Percentiles rank a stretch among this genome's conserved stretches.
phyloP scores from a whole-genome alignment of 805 yeast species.

The Yamadazyma paraphyllophila region DNA sequence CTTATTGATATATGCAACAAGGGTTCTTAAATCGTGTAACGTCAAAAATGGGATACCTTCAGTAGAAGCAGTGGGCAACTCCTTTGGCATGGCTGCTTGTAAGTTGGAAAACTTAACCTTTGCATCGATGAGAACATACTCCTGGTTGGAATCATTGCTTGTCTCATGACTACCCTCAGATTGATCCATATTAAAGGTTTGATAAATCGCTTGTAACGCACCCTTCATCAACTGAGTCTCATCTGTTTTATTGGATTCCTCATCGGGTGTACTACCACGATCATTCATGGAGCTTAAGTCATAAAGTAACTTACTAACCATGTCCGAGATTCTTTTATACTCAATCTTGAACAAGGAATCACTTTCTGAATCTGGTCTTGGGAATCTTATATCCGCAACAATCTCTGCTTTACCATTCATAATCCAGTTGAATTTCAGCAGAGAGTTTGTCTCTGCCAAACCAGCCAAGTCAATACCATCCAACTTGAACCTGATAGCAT shows the following conservation, averaged over 20 bases:
- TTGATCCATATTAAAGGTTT: conserved; percentile 29
- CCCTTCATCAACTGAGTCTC: conserved; percentile 32
- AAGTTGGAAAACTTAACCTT: conserved; percentile 63
- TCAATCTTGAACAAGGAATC: conserved; percentile 20
- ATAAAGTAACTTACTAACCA: conserved; percentile 25
- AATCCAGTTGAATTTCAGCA: conserved; percentile 66
- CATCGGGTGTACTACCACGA: not conserved
- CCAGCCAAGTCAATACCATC: conserved; percentile 41
- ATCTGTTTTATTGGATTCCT: conserved; percentile 9
- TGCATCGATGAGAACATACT: conserved; percentile 66
- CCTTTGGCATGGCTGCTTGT: conserved; percentile 50
- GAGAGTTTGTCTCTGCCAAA: conserved; percentile 25
- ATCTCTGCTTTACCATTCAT: conserved; percentile 68
- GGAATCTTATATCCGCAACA: conserved; percentile 70
- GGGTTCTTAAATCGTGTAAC: conserved; percentile 56
- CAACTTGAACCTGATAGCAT: conserved; percentile 36
- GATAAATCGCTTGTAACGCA: conserved; percentile 41
- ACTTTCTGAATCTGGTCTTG: conserved; percentile 39
- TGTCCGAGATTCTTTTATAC: conserved; percentile 22
- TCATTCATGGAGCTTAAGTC: conserved; percentile 23
- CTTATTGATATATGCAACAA: conserved; percentile 59
- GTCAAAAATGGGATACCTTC: conserved; percentile 56
- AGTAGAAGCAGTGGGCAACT: conserved; percentile 49
- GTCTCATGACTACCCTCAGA: conserved; percentile 4
- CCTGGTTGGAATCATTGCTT: conserved; percentile 16